Evolutionary conservation across 495 filamentous ascomycete species (phyloP).

Genomic region (Penicillium taxi): DNA sequence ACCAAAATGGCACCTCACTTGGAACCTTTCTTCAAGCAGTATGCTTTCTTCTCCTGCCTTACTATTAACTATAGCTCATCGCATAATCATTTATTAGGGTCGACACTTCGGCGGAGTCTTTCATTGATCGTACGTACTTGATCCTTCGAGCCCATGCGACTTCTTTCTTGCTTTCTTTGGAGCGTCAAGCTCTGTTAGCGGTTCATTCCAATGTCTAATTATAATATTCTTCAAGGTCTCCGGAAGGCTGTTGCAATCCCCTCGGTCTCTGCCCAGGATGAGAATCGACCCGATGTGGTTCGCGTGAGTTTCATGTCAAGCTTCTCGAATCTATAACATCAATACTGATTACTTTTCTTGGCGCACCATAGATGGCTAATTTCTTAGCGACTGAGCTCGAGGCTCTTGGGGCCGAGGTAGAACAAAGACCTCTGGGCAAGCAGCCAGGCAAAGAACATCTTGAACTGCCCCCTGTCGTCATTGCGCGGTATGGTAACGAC

Average conservation of each 20-base stretch:
- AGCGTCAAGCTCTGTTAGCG: not conserved
- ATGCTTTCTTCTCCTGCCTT: too few species aligned
- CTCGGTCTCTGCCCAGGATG: constrained; percentile 85
- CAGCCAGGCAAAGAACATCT: constrained; percentile 86
- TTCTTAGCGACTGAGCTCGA: constrained; percentile 79
- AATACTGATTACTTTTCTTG: constrained; percentile 1
- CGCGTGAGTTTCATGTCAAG: constrained; percentile 34
- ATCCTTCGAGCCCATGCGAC: not conserved
- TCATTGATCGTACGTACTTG: constrained; percentile 67
- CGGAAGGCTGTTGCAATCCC: constrained; percentile 91
- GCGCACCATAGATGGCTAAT: constrained; percentile 79
- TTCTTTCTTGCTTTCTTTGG: too few species aligned
- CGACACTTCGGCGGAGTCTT: constrained; percentile 66
- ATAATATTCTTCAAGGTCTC: constrained; percentile 44
- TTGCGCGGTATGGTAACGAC: constrained; percentile 86
- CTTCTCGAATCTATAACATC: not conserved
- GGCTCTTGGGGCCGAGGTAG: constrained; percentile 74
- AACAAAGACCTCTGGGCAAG: constrained; percentile 76
- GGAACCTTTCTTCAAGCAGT: constrained; percentile 77
- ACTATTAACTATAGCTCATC: not conserved
- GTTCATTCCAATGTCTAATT: not conserved
- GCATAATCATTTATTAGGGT: constrained; percentile 42
- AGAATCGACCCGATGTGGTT: constrained; percentile 80
- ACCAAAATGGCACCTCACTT: constrained; percentile 75
- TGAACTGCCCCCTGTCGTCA: constrained; percentile 83